phyloP scores from a whole-genome alignment of 129 eudicot species.

The Cynara cardunculus region DNA sequence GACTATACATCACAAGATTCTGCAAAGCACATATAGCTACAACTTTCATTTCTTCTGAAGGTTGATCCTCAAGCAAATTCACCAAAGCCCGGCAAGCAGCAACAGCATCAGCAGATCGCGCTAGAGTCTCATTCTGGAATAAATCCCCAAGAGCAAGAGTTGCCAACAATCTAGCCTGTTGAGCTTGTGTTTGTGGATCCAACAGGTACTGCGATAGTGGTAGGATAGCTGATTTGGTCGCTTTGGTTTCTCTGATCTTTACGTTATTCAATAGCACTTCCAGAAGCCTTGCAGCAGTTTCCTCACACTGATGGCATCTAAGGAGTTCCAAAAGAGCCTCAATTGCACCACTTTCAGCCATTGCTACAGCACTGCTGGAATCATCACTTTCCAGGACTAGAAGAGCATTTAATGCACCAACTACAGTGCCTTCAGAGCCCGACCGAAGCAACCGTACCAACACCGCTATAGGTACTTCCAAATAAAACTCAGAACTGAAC shows the following conservation, averaged over 20 bases:
- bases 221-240: conserved; percentile 70
- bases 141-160: conserved; percentile 98
- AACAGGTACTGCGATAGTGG: conserved; percentile 93
- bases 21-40: conserved; percentile 97
- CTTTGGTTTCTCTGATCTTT: conserved; percentile 88
- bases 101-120: conserved; percentile 89
- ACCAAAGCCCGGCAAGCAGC: conserved; percentile 96
- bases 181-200: conserved; percentile 99
- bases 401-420: conserved; percentile 90
- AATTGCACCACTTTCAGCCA: conserved; percentile 99
- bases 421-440: conserved; percentile 72
- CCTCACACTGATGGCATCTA: conserved; percentile 90
- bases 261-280: conserved; percentile 86
- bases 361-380: conserved; percentile 84
- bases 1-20: conserved; percentile 97
- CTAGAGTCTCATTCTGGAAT: conserved; percentile 91
- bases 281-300: conserved; percentile 86
- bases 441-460: conserved; percentile 89
- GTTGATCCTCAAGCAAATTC: conserved; percentile 95
- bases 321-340: conserved; percentile 94
- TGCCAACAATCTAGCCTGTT: conserved; percentile 89
- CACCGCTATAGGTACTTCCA: conserved; percentile 98
- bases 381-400: conserved; percentile 92
- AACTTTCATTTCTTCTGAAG: conserved; percentile 98
- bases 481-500: conserved; percentile 85